Evolutionary conservation across 305 asterid genomes (phyloP), one percentile per base, ranked within the genome.

Genomic region (Petunia hybrid): DNA sequence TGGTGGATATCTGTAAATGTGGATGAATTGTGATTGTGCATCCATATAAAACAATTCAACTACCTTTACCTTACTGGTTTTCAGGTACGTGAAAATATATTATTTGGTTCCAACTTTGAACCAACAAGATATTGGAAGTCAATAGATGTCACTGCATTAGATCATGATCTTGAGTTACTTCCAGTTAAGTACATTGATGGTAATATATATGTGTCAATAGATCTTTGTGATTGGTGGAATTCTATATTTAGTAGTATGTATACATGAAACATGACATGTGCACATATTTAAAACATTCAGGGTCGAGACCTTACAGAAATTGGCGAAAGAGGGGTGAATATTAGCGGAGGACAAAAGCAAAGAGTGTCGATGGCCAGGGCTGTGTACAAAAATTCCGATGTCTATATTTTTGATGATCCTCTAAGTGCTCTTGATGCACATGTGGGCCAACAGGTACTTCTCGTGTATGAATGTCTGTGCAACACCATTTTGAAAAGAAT

Each of bases 341-440:
- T 95, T 79, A 95, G 99, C 86, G 99, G 99, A 83, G 99, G 99
- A 77, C 99, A 95, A 85, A 95, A 90, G 88, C 99, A 95, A 85
- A 92, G 99, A 86, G 94, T 95, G 85, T 95, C 99, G 51, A 87
- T 95, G 95, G 99, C 99, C 67, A 91, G 99, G 80, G 99, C 99
- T 77, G 94, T 92, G 35, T 95, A 95, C 86, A 93, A 97, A 62
- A 82, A 91, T 85, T 91, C 99, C 7, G 99, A 95, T 90, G 92
- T 91, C 55, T 95, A 92, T 82, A 69, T 95, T 80, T 95, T 95
- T 86, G 99, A 95, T 85, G 99, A 95, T 84, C 98, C 99, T 63
- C 89, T 95, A 80, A 93, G 98, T 86, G 99, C 99, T 86, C 90
- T 95, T 12, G 97, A 94, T 84, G 94, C 97, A 84, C 95, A 91